Evolutionary conservation across 2,329 filamentous ascomycete species (phyloP).

Genomic region (Sporothrix dimorphospora): DNA sequence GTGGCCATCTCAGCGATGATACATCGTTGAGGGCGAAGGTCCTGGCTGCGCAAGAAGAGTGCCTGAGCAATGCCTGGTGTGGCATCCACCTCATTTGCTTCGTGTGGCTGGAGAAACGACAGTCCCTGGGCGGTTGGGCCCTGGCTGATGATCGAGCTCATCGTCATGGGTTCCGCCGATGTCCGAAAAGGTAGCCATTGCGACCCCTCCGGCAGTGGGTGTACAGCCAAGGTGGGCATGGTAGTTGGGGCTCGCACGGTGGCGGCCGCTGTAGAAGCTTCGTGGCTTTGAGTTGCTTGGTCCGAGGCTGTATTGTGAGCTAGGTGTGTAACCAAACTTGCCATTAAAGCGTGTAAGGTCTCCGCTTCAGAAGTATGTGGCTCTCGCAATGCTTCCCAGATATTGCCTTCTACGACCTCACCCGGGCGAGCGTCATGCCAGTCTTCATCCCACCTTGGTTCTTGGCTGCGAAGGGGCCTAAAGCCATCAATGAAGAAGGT

Average conservation of each 20-base stretch:
- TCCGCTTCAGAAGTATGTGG: neutral
- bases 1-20: neutral
- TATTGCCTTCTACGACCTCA: neutral
- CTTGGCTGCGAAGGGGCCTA: neutral
- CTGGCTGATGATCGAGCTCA: neutral
- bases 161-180: neutral
- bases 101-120: conserved; percentile 6
- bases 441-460: neutral
- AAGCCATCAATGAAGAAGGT: neutral
- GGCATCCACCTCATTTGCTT: neutral
- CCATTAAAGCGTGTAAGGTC: neutral
- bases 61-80: neutral
- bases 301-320: neutral
- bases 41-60: neutral
- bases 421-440: neutral
- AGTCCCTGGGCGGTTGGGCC: neutral
- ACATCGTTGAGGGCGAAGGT: neutral
- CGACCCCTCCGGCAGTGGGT: neutral
- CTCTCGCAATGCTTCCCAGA: neutral
- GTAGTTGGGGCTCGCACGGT: neutral
- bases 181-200: neutral
- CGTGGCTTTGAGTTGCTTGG: neutral
- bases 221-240: neutral
- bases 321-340: neutral
- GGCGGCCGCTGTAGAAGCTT: no score